Base-by-base conservation (phyloP, 2,329 filamentous ascomycete genomes). In the Xylariales sp. region DNA sequence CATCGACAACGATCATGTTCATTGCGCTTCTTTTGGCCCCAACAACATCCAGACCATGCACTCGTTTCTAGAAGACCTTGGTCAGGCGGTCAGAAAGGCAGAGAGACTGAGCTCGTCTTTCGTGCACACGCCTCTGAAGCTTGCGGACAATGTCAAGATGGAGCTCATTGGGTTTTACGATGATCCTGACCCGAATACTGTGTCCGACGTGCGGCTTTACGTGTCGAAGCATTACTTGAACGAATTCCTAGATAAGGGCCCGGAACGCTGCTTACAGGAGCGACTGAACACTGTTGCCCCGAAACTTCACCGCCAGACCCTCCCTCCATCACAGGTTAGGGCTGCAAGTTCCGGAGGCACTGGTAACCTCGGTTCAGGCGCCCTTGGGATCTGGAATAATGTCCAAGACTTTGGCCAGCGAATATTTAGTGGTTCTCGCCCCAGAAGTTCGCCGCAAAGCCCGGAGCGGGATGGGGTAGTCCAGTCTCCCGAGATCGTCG, bases 91-190 rank as follows among this genome's bases (percentile, higher is more conserved):
- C 4, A 35, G 47, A 3, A 66, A 68, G 40, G 66, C 66, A 1
- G 57, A 62, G 20, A 45, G 50, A 1, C 50, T 70, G 2, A 66
- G 60, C 41, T 32, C 44, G 3, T 49, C 55, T 44, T 46, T 61
- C 25, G 53, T 57, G 0, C 72, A 75, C 38, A 69, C 66, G 28
- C 64, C 69, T 0, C 48, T 82, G 16, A 61, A 64, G 25, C 64
- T 81, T 2, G 69, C 73, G 32, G 64, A 70, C 16, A 70, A 71
- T 32, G 74, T 81, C 27, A 73, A 70, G 38, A 66, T 82, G 3
- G 78, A 82, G 48, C 53, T 76, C 7, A 69, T 73, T 36, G 78
- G 78, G 0, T 83, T 82, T 51, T 82, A 80, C 42, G 75, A 80
- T 34, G 76, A 81, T 34, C 58, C 64, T 0, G 63, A 69, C 5